A percentile compares a stretch with the other conserved stretches of the same genome.
phyloP scores from a whole-genome alignment of 2,329 filamentous ascomycete species.

The Aspergillus luchuensis region DNA sequence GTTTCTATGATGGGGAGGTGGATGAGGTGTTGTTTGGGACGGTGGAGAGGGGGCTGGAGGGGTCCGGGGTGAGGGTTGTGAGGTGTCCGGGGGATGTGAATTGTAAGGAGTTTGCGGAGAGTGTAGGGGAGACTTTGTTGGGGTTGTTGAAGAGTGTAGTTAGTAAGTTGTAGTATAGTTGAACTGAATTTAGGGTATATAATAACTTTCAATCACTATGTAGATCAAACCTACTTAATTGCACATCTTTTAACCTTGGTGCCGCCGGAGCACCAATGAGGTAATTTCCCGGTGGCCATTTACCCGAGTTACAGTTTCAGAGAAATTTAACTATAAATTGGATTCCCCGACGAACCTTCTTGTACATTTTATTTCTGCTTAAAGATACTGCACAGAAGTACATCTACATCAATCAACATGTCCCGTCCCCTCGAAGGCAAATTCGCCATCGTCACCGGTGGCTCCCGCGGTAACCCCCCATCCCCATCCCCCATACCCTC shows the following conservation, averaged over 20 bases:
- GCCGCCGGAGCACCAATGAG: slow-evolving; percentile 20
- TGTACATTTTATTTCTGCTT: too few relatives aligned
- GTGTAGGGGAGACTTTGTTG: slow-evolving; percentile 9
- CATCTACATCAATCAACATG: slow-evolving; percentile 13
- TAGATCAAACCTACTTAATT: too few relatives aligned
- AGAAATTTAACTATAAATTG: background rate
- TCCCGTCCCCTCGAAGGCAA: slow-evolving; percentile 65
- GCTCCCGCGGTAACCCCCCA: slow-evolving; percentile 64
- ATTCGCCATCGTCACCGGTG: slow-evolving; percentile 76
- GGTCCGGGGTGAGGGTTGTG: slow-evolving; percentile 53
- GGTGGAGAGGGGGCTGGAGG: slow-evolving; percentile 53
- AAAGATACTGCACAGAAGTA: background rate
- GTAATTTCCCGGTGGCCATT: slow-evolving; percentile 28
- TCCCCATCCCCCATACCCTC: background rate
- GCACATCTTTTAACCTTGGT: background rate
- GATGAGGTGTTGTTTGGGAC: slow-evolving; percentile 52
- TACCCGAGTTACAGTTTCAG: background rate
- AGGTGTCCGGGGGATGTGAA: slow-evolving; percentile 47
- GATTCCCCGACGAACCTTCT: background rate
- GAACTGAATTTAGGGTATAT: background rate
- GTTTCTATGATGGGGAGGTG: slow-evolving; percentile 56
- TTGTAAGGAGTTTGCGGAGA: slow-evolving; percentile 31
- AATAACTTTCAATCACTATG: background rate
- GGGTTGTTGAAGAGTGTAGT: too few relatives aligned
- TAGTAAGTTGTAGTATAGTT: too few relatives aligned